phyloP scores from a whole-genome alignment of 805 yeast species.

The Yarrowia sp. region DNA sequence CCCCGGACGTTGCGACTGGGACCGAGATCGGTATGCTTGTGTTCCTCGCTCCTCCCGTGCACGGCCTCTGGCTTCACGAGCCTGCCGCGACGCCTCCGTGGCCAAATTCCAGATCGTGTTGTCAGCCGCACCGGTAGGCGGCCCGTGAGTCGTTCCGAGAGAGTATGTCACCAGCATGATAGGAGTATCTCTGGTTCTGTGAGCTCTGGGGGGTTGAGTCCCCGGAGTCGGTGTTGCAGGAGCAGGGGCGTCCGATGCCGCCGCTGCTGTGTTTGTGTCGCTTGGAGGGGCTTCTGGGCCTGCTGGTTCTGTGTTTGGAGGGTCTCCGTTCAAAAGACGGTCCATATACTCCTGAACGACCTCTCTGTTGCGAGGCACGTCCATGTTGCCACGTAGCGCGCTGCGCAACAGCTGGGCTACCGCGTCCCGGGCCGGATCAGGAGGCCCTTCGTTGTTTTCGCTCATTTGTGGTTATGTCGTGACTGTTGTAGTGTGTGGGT shows the following conservation, averaged over 20 bases:
- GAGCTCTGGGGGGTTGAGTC: not conserved
- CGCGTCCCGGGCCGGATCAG: constrained; percentile 23
- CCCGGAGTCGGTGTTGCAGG: not conserved
- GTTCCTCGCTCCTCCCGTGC: not conserved
- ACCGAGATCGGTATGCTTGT: constrained; percentile 17
- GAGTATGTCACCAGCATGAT: constrained; percentile 13
- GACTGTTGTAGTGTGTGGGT: not conserved
- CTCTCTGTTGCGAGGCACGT: constrained; percentile 10
- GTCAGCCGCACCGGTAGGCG: not conserved
- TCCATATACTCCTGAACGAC: constrained; percentile 18
- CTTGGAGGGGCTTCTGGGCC: not conserved
- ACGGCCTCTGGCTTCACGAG: not conserved
- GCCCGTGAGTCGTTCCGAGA: not conserved
- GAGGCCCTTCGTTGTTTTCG: constrained; percentile 8
- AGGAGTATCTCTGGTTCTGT: not conserved
- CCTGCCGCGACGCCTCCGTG: not conserved
- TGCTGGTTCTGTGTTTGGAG: not conserved
- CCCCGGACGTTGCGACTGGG: not conserved
- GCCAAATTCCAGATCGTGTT: not conserved
- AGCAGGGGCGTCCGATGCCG: too few species aligned
- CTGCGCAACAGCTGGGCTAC: constrained; percentile 11
- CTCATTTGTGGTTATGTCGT: not conserved
- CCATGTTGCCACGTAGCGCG: constrained; percentile 7
- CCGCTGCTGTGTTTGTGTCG: not conserved
- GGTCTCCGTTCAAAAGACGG: not conserved